These are phyloP conservation scores for Oryza meridionalis DNA, from an alignment of 176 grass and related monocot species.

Conservation along the genomic window DNA sequence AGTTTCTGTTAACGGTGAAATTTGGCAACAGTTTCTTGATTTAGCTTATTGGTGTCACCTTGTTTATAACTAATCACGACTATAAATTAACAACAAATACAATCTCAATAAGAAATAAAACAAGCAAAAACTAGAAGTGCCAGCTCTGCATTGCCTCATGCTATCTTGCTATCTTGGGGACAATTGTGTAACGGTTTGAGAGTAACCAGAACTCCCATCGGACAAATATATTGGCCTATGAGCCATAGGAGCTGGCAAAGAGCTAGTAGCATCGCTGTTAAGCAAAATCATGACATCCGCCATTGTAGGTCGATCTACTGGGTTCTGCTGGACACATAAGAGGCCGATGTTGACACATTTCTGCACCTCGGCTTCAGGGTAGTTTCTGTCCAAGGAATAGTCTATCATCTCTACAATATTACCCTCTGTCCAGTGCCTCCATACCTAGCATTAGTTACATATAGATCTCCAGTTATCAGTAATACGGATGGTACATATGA, in stretches of 20 bases:
- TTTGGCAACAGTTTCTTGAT: no score
- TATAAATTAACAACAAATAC: no score
- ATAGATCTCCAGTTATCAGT: neutral
- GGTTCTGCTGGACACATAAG: constrained; percentile 57
- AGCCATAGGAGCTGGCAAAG: neutral
- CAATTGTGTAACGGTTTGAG: neutral
- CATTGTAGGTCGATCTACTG: constrained; percentile 49
- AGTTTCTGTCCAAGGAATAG: constrained; percentile 30
- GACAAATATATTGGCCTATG: constrained; percentile 26
- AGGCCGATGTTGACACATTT: constrained; percentile 14
- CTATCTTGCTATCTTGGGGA: neutral
- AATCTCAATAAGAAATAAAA: no score
- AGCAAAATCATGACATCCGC: constrained; percentile 54
- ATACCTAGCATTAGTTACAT: constrained; percentile 38
- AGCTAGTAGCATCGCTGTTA: constrained; percentile 17
- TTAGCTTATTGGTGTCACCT: no score
- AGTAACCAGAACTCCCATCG: constrained; percentile 12
- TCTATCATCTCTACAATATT: constrained; percentile 46
- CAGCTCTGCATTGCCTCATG: neutral
- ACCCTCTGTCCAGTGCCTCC: constrained; percentile 52
- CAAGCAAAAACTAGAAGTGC: no score
- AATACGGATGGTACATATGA: no score
- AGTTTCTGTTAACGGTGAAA: no score
- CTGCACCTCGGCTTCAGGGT: constrained; percentile 24
- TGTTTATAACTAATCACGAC: no score